Base-by-base conservation (phyloP, 371 early-diverging fungal genomes). In the Rhizopus arrhizus region DNA sequence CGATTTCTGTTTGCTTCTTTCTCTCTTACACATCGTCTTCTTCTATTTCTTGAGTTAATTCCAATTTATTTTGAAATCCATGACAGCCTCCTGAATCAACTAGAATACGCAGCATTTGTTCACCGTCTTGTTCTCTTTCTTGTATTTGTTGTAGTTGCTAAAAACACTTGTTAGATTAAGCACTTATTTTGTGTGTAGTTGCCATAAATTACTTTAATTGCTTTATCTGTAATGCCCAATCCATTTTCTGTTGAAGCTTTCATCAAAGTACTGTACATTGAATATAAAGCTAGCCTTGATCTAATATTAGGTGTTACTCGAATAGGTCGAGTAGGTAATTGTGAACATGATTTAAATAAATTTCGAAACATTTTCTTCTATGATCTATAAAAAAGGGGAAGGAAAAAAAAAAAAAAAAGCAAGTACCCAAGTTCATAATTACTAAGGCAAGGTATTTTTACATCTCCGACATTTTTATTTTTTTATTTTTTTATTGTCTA, bases 11-110 rank as follows among this genome's bases (percentile, higher is more conserved):
- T 42, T 13, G 16, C n/a, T 9, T 13, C 36, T 48, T 7, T 38
- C 12, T 40, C 3, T 10, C 13, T 63, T 81, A 91, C 85, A 87
- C 75, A 67, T 95, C 91, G 16, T 95, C 94, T 56, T 88, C 76
- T 50, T 88, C 86, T 1, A 83, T 71, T 52, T 72, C 75, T 6
- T 85, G 82, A 1, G 91, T 90, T 57, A 97, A 79, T 55, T 93
- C 91, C 81, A 96, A 80, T 66, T 90, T 89, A 77, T 96, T 95
- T 73, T 96, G 96, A 71, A 89, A 95, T 33, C 97, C 97, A 66
- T 97, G 96, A 69, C 97, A 97, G 40, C 97, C 97, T 33, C 97
- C 97, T 9, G 95, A 91, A 61, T 96, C 97, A 28, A 97, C 95
- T 9, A 86, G 68, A 38, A 97, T 76, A 46, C 97, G 86, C 56